phyloP scores from a whole-genome alignment of 805 yeast species.

The Lachancea kluyveri region DNA sequence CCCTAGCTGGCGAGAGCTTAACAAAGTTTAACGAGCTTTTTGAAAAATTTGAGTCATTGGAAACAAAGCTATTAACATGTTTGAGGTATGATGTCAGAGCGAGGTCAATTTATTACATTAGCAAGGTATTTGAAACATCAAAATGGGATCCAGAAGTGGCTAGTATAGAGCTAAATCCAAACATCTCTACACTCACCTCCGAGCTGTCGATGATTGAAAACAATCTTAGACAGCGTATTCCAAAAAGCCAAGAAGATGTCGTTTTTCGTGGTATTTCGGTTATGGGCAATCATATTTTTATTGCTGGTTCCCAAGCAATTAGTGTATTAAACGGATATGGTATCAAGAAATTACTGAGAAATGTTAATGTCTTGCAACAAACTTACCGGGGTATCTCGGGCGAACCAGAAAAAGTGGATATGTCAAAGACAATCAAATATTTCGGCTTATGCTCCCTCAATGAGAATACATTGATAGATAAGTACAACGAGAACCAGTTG shows the following conservation, averaged over 20 bases:
- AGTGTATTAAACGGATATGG: conserved; percentile 26
- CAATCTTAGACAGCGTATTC: conserved; percentile 18
- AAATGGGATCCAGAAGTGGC: conserved; percentile 28
- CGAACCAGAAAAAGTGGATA: conserved; percentile 18
- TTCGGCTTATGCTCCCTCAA: conserved; percentile 21
- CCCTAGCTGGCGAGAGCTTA: conserved; percentile 15
- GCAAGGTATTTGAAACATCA: conserved; percentile 20
- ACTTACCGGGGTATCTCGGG: conserved; percentile 19
- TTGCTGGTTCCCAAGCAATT: conserved; percentile 22
- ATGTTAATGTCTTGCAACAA: conserved; percentile 28
- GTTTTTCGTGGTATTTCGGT: conserved; percentile 25
- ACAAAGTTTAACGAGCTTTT: conserved; percentile 16
- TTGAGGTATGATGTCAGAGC: conserved; percentile 28
- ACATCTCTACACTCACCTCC: conserved; percentile 22
- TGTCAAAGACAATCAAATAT: conserved; percentile 19
- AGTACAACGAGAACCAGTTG: conserved; percentile 16
- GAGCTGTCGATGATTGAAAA: conserved; percentile 25
- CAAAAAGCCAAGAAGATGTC: conserved; percentile 14
- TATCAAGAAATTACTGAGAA: conserved; percentile 25
- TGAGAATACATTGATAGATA: conserved; percentile 17
- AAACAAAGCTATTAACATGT: conserved; percentile 16
- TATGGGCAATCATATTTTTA: conserved; percentile 18
- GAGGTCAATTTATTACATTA: conserved; percentile 24
- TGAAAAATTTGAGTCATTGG: conserved; percentile 15
- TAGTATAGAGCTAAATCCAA: conserved; percentile 26